Base-by-base conservation (phyloP, 805 yeast genomes). In the Wickerhamiella vanderwaltii region DNA sequence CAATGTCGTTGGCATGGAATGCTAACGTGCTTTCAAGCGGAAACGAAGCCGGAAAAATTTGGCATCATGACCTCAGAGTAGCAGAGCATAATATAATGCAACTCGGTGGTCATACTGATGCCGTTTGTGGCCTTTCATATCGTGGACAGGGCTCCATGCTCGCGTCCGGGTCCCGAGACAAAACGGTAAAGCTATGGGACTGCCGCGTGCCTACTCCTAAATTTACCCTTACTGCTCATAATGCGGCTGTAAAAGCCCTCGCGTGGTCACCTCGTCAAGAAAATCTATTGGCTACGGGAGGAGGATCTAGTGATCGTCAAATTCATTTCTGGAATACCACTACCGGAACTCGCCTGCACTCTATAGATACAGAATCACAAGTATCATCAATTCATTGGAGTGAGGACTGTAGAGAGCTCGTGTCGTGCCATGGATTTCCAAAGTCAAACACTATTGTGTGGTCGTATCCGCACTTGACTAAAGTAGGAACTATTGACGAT, bases 361-460 rank as follows among this genome's bases (percentile, higher is more conserved):
- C 91, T 7, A 80, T 88, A 17, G 91, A 86, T 50, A 81, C 96
- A 0, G 95, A 88, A 5, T 79, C 95, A 0, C 98, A 91, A 60
- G 91, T 91, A 4, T 79, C 94, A n/a, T 82, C 95, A 12, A 67
- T 91, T 46, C 76, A 77, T 52, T 91, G 98, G 98, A 93, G 94
- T 32, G 42, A 51, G 9, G 48, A 56, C 11, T 51, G 54, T 46
- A 58, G 67, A 53, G 98, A 91, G 61, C 75, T 91, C 35, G 94
- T 81, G 1, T 88, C 95, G 6, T 80, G 96, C 5, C 95, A 91
- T 55, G 98, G 97, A 2, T 82, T 73, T 58, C 97, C 98, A 12
- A 75, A 79, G 43, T 88, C 91, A 55, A 75, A 81, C 48, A 74
- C 91, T 23, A 71, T 85, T 9, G 66, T 88, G 29, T 88, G 86